Evolutionary conservation across 2,329 filamentous ascomycete genomes (phyloP), one percentile per base, ranked within the genome.

Genomic region (Lachnellula occidentalis): DNA sequence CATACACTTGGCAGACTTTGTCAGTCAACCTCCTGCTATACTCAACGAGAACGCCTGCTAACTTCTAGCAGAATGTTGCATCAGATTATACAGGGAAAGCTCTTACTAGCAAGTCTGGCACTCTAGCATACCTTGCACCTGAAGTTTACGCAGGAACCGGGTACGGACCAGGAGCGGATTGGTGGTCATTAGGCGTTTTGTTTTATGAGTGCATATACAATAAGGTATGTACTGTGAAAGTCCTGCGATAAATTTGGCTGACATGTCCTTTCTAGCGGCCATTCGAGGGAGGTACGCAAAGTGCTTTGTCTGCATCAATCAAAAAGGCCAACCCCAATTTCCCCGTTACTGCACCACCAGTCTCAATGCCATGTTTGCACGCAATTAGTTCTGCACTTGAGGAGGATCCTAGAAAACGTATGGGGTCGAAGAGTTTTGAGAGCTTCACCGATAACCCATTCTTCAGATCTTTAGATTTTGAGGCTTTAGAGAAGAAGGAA

Each of bases 171-270:
- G 89, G 94, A 64, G 92, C 94, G 42, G 94, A 99, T 70, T 99
- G 94, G 94, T 99, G 94, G 94, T 97, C 94, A 5, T 74, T 99
- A 21, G 94, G 94, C 48, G 94, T 99, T 45, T 81, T 95, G n/a
- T 97, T 97, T 71, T 99, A 96, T 72, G 94, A 99, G 72, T 97
- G 94, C 79, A 96, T 99, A 61, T 99, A 97, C 76, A 96, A 95
- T 75, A 97, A 95, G 86, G 90, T 91, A 73, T 50, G 78, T 69
- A 50, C 45, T 17, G 12, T 19, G 31, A 4, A 24, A 6, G 15
- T 17, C 15, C 39, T 36, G 21, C 43, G 5, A 11, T 39, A 17
- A 15, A 19, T 14, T 34, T 19, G 34, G n/a, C 34, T 12, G 54
- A 51, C 55, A 58, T 17, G 60, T 37, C 19, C 27, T 46, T 34